Evolutionary conservation across 495 filamentous ascomycete genomes (phyloP).

Genomic region (Monascus purpureus): DNA sequence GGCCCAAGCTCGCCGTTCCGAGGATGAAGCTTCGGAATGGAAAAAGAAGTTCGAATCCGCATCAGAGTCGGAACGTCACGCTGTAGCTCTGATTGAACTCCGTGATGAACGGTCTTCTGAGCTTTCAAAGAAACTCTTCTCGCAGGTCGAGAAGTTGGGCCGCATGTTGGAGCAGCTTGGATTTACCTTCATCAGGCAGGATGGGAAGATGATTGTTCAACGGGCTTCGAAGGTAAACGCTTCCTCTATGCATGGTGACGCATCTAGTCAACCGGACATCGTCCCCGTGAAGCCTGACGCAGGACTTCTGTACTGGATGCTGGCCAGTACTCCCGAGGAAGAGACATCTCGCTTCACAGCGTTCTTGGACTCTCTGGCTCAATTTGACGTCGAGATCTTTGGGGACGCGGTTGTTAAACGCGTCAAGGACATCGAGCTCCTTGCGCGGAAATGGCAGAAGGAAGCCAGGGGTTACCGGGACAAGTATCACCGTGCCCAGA

Average conservation of each 20-base stretch:
- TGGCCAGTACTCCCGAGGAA: slow-evolving; percentile 45
- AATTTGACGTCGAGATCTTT: slow-evolving; percentile 72
- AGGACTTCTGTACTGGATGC: slow-evolving; percentile 64
- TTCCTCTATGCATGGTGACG: slow-evolving; percentile 41
- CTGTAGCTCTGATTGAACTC: slow-evolving; percentile 37
- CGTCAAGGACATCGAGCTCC: slow-evolving; percentile 76
- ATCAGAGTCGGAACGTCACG: slow-evolving; percentile 34
- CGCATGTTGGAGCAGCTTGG: slow-evolving; percentile 75
- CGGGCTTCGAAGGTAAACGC: slow-evolving; percentile 53
- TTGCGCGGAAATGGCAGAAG: slow-evolving; percentile 79
- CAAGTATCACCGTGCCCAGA: slow-evolving; percentile 67
- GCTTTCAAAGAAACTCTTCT: slow-evolving; percentile 63
- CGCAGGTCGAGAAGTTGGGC: slow-evolving; percentile 61
- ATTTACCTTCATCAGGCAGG: slow-evolving; percentile 62
- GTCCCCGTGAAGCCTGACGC: slow-evolving; percentile 42
- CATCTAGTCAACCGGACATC: slow-evolving; percentile 46
- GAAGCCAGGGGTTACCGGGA: slow-evolving; percentile 80
- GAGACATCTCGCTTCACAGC: slow-evolving; percentile 58
- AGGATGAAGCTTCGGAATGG: slow-evolving; percentile 50
- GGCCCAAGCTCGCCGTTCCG: slow-evolving; percentile 47
- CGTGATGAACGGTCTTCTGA: slow-evolving; percentile 62
- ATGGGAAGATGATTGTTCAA: slow-evolving; percentile 61
- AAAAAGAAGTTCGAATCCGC: slow-evolving; percentile 42
- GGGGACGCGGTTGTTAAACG: slow-evolving; percentile 71
- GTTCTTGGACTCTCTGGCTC: slow-evolving; percentile 53